phyloP scores from a whole-genome alignment of 2,329 filamentous ascomycete genomes.

The Beauveria australis region DNA sequence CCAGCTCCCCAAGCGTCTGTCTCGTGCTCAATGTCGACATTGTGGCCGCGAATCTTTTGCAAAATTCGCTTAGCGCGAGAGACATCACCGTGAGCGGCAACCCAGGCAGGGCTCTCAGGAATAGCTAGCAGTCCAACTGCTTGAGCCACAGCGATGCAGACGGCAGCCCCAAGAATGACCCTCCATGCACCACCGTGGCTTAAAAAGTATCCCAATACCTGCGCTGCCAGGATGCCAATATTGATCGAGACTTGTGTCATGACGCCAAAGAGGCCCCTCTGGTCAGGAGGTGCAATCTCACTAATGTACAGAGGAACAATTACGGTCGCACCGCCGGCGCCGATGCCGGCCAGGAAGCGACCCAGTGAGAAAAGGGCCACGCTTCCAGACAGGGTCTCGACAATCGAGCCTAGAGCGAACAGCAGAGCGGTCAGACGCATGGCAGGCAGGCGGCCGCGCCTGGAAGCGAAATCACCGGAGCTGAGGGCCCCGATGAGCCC shows the following conservation, averaged over 20 bases:
- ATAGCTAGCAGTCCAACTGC: constrained; percentile 64
- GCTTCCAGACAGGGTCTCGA: constrained; percentile 64
- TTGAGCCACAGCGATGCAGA: constrained; percentile 59
- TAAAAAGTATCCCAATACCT: constrained; percentile 79
- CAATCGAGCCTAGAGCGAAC: constrained; percentile 65
- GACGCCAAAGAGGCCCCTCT: constrained; percentile 70
- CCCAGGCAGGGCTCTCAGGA: constrained; percentile 82
- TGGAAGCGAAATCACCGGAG: constrained; percentile 70
- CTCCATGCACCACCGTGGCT: constrained; percentile 76
- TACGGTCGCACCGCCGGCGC: constrained; percentile 82
- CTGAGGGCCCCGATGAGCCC: constrained; percentile 76
- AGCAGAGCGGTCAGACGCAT: constrained; percentile 72
- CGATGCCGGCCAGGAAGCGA: constrained; percentile 71
- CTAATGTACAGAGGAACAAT: constrained; percentile 93
- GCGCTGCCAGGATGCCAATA: constrained; percentile 75
- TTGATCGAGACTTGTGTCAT: constrained; percentile 95
- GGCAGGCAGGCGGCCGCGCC: constrained; percentile 63
- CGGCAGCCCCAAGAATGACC: constrained; percentile 68
- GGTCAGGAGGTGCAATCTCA: constrained; percentile 70
- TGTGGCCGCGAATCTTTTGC: constrained; percentile 65
- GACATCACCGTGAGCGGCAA: constrained; percentile 59
- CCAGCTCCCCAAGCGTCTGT: constrained; percentile 48
- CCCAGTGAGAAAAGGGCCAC: constrained; percentile 64
- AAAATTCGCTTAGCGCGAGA: constrained; percentile 58
- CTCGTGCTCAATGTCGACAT: constrained; percentile 65